phyloP scores from a whole-genome alignment of 2,329 filamentous ascomycete species.

The Aureobasidium lini region DNA sequence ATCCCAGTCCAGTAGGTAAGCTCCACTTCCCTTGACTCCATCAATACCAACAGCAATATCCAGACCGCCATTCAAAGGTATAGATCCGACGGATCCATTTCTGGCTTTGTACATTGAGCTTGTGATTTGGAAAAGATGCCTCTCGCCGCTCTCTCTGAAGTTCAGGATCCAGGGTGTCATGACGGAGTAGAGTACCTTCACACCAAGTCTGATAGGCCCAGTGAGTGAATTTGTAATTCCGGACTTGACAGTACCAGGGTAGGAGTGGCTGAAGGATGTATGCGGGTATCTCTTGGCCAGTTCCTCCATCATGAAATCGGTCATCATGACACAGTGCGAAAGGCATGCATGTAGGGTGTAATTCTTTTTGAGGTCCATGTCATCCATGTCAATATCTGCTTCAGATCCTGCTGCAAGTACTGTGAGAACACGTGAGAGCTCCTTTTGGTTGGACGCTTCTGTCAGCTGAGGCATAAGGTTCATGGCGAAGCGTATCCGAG shows the following conservation, averaged over 20 bases:
- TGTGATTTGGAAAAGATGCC: conserved; percentile 38
- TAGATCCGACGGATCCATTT: conserved; percentile 20
- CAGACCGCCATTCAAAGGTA: conserved; percentile 24
- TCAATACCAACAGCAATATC: conserved; percentile 24
- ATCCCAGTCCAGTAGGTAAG: conserved; percentile 33
- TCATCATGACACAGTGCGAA: conserved; percentile 39
- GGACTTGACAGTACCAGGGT: conserved; percentile 42
- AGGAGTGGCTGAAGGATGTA: conserved; percentile 44
- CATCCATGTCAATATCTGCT: conserved; percentile 39
- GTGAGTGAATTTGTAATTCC: conserved; percentile 33
- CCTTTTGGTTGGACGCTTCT: conserved; percentile 29
- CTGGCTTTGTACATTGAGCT: conserved; percentile 27
- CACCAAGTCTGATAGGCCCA: conserved; percentile 26
- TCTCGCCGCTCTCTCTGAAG: conserved; percentile 37
- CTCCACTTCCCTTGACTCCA: conserved; percentile 27
- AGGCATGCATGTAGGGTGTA: conserved; percentile 30
- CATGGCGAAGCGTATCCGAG: conserved; percentile 49
- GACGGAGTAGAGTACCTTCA: conserved; percentile 29
- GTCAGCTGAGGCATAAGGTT: conserved; percentile 52
- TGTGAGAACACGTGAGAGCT: conserved; percentile 48
- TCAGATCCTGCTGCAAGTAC: conserved; percentile 50
- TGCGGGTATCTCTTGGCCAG: conserved; percentile 40
- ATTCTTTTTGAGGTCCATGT: conserved; percentile 38
- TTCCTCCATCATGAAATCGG: conserved; percentile 46
- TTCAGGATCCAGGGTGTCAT: conserved; percentile 33